phyloP scores from a whole-genome alignment of 148 eudicot genomes.

The Pharnaceum exiguum region DNA sequence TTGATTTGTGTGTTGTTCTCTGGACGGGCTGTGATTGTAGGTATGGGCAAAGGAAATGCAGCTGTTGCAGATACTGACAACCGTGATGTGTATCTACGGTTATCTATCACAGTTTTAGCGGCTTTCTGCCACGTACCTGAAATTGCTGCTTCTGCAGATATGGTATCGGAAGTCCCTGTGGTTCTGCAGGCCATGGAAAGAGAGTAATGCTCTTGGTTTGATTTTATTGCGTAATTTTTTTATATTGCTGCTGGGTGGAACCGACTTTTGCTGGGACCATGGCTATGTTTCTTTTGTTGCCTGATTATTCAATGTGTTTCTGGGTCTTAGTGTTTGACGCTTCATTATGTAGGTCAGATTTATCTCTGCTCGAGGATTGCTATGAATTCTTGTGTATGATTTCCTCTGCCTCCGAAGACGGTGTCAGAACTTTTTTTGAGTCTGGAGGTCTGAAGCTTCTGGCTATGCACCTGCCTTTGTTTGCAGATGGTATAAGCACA shows the following conservation, averaged over 20 bases:
- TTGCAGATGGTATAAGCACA: slow-evolving; percentile 52
- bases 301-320: too few relatives aligned
- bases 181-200: slow-evolving; percentile 55
- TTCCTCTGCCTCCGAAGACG: slow-evolving; percentile 44
- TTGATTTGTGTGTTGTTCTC: background rate
- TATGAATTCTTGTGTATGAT: slow-evolving; percentile 61
- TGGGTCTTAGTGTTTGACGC: slow-evolving; percentile 8
- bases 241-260: background rate
- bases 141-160: slow-evolving; percentile 65
- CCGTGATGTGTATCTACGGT: slow-evolving; percentile 56
- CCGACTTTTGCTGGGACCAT: too few relatives aligned
- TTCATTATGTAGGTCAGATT: slow-evolving; percentile 36
- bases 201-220: slow-evolving; percentile 28
- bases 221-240: background rate
- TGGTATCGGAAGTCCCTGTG: slow-evolving; percentile 54
- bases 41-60: slow-evolving; percentile 47
- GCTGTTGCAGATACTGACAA: slow-evolving; percentile 36
- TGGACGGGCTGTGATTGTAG: slow-evolving; percentile 37
- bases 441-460: slow-evolving; percentile 59
- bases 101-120: slow-evolving; percentile 59
- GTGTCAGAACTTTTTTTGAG: slow-evolving; percentile 37
- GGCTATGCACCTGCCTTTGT: slow-evolving; percentile 48
- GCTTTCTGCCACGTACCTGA: slow-evolving; percentile 67
- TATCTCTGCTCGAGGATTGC: slow-evolving; percentile 49
- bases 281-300: too few relatives aligned